Conservation (phyloP, 2,329 filamentous ascomycete genomes). For the Arthrobotrys megalospora region DNA sequence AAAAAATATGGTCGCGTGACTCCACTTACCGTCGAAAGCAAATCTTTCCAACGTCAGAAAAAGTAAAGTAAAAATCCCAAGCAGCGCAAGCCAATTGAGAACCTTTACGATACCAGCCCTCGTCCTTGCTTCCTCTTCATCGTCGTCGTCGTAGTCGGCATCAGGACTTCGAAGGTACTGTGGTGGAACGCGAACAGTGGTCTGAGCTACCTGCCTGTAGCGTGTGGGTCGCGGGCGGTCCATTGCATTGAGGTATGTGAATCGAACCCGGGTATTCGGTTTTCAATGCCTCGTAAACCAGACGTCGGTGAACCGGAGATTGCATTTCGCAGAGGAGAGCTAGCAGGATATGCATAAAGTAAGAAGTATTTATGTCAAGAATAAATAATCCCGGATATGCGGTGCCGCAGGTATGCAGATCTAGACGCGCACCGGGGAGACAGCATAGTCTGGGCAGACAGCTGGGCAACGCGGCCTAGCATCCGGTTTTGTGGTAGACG, state of each 20-base stretch:
- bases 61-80: constrained; percentile 23
- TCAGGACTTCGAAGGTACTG: constrained; percentile 17
- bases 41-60: constrained; percentile 28
- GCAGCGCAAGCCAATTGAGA: constrained; percentile 20
- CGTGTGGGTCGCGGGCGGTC: constrained; percentile 37
- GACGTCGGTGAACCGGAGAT: not conserved
- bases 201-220: constrained; percentile 16
- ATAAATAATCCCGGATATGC: not conserved
- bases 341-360: not conserved
- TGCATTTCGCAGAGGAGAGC: not conserved
- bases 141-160: not conserved
- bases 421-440: constrained; percentile 4
- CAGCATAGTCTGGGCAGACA: not conserved
- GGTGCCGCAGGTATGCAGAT: constrained; percentile 11
- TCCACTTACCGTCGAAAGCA: constrained; percentile 21
- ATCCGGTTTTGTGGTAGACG: constrained; percentile 25
- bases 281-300: not conserved
- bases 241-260: constrained; percentile 28
- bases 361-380: constrained; percentile 1
- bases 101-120: constrained; percentile 2
- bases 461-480: constrained; percentile 18
- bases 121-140: constrained; percentile 9
- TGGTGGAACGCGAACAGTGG: constrained; percentile 24
- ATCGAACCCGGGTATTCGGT: not conserved
- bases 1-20: not conserved